phyloP scores from a whole-genome alignment of 176 grass and related monocot genomes.

The Areca catechu region DNA sequence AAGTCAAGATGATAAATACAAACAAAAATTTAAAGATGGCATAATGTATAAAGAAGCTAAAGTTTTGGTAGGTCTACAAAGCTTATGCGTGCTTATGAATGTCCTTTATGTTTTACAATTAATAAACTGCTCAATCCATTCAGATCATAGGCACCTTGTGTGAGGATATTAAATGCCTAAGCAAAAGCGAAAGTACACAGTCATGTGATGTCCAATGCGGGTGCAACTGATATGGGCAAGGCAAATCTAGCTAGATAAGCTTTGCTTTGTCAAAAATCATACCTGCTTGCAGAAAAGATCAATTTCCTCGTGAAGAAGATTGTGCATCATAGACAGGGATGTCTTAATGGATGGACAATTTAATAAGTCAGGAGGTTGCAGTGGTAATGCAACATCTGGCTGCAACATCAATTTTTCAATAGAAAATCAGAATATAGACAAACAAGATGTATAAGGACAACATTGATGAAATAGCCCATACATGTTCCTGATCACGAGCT shows the following conservation, averaged over 20 bases:
- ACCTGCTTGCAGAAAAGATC: slow-evolving; percentile 95
- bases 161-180: too few relatives aligned
- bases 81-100: too few relatives aligned
- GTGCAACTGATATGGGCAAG: too few relatives aligned
- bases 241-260: too few relatives aligned
- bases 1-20: neutral
- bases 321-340: slow-evolving; percentile 58
- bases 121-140: too few relatives aligned
- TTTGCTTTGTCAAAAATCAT: slow-evolving; percentile 23
- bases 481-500: slow-evolving; percentile 86
- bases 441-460: too few relatives aligned
- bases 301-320: slow-evolving; percentile 87
- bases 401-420: slow-evolving; percentile 52
- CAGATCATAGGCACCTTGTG: too few relatives aligned
- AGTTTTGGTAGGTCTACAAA: too few relatives aligned
- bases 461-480: slow-evolving; percentile 26
- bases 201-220: too few relatives aligned
- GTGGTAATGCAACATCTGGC: slow-evolving; percentile 82
- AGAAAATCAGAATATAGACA: neutral
- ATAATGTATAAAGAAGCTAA: too few relatives aligned
- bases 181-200: too few relatives aligned
- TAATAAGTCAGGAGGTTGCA: slow-evolving; percentile 73
- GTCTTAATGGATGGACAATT: slow-evolving; percentile 44
- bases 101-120: too few relatives aligned
- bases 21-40: neutral